Evolutionary conservation across 345 rosid species (phyloP), one percentile per base, ranked within the genome.

Genomic region (Erucastrum elatum): DNA sequence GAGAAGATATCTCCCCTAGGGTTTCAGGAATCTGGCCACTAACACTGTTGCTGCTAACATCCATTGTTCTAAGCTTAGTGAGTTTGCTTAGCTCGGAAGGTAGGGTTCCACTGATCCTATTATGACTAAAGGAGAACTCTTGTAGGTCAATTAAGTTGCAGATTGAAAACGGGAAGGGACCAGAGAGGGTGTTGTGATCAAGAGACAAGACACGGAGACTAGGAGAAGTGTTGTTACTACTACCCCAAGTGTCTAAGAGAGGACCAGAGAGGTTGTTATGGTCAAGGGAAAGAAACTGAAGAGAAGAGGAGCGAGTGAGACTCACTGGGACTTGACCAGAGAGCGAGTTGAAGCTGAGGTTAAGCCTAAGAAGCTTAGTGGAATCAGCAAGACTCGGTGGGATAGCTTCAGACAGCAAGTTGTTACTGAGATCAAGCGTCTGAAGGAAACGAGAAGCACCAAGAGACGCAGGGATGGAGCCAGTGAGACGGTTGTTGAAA

Each of bases 401-500:
- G 25, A 94, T 88, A 3, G 65, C 5, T 25, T 91, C 90, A 13
- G 71, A 76, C 27, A 94, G 90, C 51, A 80, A 77, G 70, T 94
- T 94, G 21, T 88, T 86, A 67, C 98, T 90, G 9, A 88, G 82
- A 74, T 92, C 97, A 70, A 94, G 87, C 27, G 89, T 85, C 76
- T 91, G 98, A 75, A 94, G 93, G 64, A 81, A 70, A 68, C 78
- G 90, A 68, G 90, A 90, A 16, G 82, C 82, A 13, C 97, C 97
- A n/a, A 94, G 76, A 0, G 94, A 74, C 68, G 91, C 66, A 62
- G 98, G 98, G 61, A 92, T 84, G 0, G 93, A 89, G 66, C 97
- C 99, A 4, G 91, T 78, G 79, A 95, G 88, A 69, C 86, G 89
- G 74, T 95, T 95, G 71, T 95, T 95, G 82, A 95, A 95, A 33